phyloP scores from a whole-genome alignment of 1,284 basidiomycete genomes.

The Agroathelia rolfsii region DNA sequence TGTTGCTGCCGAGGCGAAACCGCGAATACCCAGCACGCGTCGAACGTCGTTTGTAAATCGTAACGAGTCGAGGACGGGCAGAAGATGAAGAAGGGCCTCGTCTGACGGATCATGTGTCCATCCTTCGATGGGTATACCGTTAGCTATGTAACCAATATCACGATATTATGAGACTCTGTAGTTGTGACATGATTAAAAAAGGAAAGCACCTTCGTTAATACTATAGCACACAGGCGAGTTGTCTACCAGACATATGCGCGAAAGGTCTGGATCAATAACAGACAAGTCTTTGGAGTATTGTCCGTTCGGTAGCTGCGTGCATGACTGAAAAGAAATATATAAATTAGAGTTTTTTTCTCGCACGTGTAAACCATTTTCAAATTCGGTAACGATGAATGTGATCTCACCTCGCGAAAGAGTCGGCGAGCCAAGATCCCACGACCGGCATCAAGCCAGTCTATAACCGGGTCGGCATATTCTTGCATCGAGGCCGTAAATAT shows the following conservation, averaged over 20 bases:
- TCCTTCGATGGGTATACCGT: constrained; percentile 97
- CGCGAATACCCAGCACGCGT: constrained; percentile 80
- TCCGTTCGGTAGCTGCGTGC: constrained; percentile 85
- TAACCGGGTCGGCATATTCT: constrained; percentile 98
- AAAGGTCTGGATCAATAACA: constrained; percentile 81
- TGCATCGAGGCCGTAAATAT: constrained; percentile 99
- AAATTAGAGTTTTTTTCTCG: constrained; percentile 1
- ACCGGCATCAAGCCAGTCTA: constrained; percentile 98
- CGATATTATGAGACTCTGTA: too few species aligned
- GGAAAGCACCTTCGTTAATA: constrained; percentile 79
- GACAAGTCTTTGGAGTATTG: constrained; percentile 92
- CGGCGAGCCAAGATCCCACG: constrained; percentile 82
- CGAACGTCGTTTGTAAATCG: constrained; percentile 95
- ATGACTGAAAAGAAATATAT: constrained; percentile 47
- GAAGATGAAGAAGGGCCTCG: constrained; percentile 89
- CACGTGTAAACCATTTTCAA: neutral
- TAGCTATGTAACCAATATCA: constrained; percentile 53
- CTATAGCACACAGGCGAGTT: constrained; percentile 93
- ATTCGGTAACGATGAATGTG: constrained; percentile 6
- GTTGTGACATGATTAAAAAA: too few species aligned
- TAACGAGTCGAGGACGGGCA: constrained; percentile 92
- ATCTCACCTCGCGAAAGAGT: constrained; percentile 87
- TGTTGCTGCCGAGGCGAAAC: constrained; percentile 32
- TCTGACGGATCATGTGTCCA: constrained; percentile 98
- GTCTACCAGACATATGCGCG: constrained; percentile 88